Base-by-base conservation (phyloP, 352 stramenopile genomes). In the Phytophthora citrophthora region DNA sequence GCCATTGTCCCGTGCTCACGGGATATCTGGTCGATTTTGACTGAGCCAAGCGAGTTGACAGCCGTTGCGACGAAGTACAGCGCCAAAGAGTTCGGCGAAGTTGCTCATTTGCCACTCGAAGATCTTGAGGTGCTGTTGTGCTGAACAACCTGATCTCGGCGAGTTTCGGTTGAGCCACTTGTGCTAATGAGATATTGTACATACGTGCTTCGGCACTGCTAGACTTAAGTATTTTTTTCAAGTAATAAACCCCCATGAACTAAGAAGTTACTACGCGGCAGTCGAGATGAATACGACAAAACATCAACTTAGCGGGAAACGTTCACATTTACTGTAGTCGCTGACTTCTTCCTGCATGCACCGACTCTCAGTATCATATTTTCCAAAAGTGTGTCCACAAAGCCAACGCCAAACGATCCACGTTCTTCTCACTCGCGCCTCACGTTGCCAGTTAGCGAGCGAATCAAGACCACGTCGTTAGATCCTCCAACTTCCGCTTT, bases 51-150 rank as follows among this genome's bases (percentile, higher is more conserved):
- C 47, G 76, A 86, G 9, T 47, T 86, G n/a, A 60, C 76, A 1
- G 76, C 76, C 4, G 60, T 81, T 51, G 47, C 53, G 38, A 84
- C 63, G 12, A 88, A 88, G 57, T 88, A 76, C 62, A 68, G 72
- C 36, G 55, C 40, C 32, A 69, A 67, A 49, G 69, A 78, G 39
- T 61, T 78, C 16, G 59, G 72, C 38, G 65, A 78, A 49, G 72
- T 76, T 24, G 65, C 72, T 23, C 56, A 65, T 26, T 62, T 81
- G 54, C 72, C 69, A 27, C 61, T 81, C 27, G 69, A 72, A 41
- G 69, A 76, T 40, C 57, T 81, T 23, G 55, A 74, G 48, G 23
- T 16, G 36, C 58, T 81, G 15, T 52, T 81, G 26, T 53, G 38
- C 23, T 78, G 46, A 81, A 52, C 27, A 32, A 18, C 31, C 18